These are phyloP conservation scores for Zygnema circumcarinatum DNA, from an alignment of 139 green algal genomes.

Conservation along the genomic window DNA sequence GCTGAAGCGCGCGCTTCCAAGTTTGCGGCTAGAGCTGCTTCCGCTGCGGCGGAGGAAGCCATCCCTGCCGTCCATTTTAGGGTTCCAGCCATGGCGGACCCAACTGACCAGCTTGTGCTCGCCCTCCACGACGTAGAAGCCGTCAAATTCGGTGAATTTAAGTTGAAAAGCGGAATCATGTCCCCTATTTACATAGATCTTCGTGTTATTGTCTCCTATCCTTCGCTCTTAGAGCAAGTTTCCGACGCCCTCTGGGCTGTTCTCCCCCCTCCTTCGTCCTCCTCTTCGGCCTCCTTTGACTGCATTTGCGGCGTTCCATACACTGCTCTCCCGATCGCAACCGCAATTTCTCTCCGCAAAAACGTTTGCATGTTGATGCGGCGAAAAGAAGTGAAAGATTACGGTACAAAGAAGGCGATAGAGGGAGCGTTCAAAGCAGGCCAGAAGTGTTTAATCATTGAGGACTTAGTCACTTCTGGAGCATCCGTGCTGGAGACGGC, in stretches of 20 bases:
- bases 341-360: conserved; percentile 88
- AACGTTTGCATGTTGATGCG: conserved; percentile 90
- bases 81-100: conserved; percentile 42
- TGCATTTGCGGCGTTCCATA: conserved; percentile 99
- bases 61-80: too few species aligned
- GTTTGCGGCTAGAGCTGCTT: too few species aligned
- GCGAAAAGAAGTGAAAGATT: conserved; percentile 96
- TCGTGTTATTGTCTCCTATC: conserved; percentile 97
- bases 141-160: conserved; percentile 99
- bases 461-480: conserved; percentile 97
- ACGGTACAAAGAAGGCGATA: conserved; percentile 96
- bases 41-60: too few species aligned
- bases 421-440: conserved; percentile 90
- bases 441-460: conserved; percentile 94
- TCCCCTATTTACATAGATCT: conserved; percentile 98
- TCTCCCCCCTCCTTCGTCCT: too few species aligned
- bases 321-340: conserved; percentile 98
- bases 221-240: conserved; percentile 89
- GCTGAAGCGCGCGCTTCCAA: too few species aligned
- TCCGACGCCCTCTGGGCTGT: conserved; percentile 87
- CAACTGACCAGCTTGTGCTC: conserved; percentile 45
- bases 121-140: conserved; percentile 75
- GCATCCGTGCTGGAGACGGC: conserved; percentile 96
- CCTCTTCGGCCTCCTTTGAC: conserved; percentile 78
- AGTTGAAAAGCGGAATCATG: conserved; percentile 95